Evolutionary conservation across 208 protist genomes (phyloP).

Genomic region (Leishmania mexicana): DNA sequence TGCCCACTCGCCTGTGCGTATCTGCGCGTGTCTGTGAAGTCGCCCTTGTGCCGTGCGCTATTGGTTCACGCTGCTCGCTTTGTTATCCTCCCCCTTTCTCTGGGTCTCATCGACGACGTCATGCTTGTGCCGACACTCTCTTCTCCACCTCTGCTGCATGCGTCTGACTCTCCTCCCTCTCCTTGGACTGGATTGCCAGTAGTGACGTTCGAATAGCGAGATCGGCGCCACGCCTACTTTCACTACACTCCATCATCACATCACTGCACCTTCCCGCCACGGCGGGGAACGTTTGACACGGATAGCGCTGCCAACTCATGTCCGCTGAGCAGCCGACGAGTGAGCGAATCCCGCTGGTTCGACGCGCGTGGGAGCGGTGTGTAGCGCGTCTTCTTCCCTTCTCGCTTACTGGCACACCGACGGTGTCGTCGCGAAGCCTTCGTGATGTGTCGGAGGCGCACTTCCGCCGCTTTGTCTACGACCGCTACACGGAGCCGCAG

Average conservation of each 20-base stretch:
- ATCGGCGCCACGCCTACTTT: neutral
- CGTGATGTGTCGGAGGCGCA: neutral
- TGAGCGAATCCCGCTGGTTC: slow-evolving; percentile 15
- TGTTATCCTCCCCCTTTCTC: neutral
- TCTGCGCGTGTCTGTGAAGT: neutral
- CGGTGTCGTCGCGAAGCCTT: neutral
- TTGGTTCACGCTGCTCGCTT: neutral
- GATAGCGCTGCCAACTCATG: neutral
- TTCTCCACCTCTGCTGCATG: neutral
- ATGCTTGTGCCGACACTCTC: neutral
- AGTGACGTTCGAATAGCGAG: neutral
- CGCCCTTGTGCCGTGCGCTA: neutral
- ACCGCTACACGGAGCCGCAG: slow-evolving; percentile 65
- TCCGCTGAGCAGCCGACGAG: neutral
- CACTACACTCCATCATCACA: neutral
- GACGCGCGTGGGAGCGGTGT: slow-evolving; percentile 32
- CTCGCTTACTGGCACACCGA: neutral
- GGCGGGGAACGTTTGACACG: neutral
- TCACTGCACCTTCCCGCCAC: neutral
- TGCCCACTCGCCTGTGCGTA: neutral
- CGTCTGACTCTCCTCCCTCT: neutral
- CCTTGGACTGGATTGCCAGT: neutral
- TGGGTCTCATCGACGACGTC: neutral
- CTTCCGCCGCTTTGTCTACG: slow-evolving; percentile 20
- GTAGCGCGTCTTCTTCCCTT: slow-evolving; percentile 24